Evolutionary conservation across 345 rosid genomes (phyloP).

Genomic region (Noccaea caerulescens): DNA sequence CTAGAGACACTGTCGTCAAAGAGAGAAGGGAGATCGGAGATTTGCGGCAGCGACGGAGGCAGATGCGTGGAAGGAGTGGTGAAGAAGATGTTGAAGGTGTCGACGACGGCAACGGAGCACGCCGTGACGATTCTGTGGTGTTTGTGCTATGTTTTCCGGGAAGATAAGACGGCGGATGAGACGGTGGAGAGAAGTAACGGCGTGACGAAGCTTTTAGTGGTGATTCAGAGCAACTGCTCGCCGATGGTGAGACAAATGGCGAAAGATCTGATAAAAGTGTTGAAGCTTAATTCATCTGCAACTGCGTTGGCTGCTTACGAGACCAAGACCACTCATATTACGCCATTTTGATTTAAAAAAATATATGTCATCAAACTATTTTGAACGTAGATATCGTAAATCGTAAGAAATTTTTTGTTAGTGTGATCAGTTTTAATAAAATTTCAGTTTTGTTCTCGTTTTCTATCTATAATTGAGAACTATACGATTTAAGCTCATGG

Average conservation of each 20-base stretch:
- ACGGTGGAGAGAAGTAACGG: slow-evolving; percentile 71
- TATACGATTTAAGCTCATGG: too few relatives aligned
- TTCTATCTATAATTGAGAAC: too few relatives aligned
- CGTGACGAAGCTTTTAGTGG: slow-evolving; percentile 66
- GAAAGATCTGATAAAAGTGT: slow-evolving; percentile 68
- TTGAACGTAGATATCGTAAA: slow-evolving; percentile 48
- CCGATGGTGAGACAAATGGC: slow-evolving; percentile 74
- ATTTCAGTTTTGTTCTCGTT: too few relatives aligned
- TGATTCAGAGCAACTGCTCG: slow-evolving; percentile 89
- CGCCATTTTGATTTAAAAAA: slow-evolving; percentile 63
- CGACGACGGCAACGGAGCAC: slow-evolving; percentile 74
- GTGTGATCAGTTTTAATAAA: slow-evolving; percentile 26
- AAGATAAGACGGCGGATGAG: slow-evolving; percentile 53
- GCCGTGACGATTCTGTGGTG: slow-evolving; percentile 87
- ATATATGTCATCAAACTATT: neutral
- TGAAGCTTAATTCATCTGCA: slow-evolving; percentile 53
- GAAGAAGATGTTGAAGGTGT: slow-evolving; percentile 71
- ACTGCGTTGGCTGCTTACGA: slow-evolving; percentile 68
- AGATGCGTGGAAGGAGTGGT: slow-evolving; percentile 66
- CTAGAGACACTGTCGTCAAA: slow-evolving; percentile 60
- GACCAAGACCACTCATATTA: slow-evolving; percentile 91
- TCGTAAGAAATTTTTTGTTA: slow-evolving; percentile 54
- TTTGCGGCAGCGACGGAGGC: slow-evolving; percentile 42
- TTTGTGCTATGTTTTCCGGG: slow-evolving; percentile 66
- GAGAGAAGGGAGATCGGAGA: slow-evolving; percentile 69